phyloP scores from a whole-genome alignment of 129 eudicot genomes.

The Kitagawia praeruptora region DNA sequence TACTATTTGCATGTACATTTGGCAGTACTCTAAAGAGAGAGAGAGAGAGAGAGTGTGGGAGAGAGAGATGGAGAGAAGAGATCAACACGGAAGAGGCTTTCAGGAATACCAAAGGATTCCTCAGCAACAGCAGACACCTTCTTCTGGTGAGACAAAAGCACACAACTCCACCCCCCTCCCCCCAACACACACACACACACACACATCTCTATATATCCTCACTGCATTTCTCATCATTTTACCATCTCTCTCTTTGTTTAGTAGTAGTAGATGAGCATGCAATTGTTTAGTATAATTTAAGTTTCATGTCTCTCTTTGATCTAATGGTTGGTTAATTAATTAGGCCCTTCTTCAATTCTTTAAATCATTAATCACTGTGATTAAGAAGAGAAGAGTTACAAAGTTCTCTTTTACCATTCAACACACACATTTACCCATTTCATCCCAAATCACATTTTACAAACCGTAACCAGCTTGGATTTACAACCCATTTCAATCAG shows the following conservation, averaged over 20 bases:
- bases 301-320: not conserved
- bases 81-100: not conserved
- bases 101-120: not conserved
- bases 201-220: no score
- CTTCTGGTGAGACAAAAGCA: not conserved
- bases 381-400: not conserved
- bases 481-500: no score
- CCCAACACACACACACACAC: no score
- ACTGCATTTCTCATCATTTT: no score
- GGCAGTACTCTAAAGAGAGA: not conserved
- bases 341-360: not conserved
- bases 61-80: not conserved
- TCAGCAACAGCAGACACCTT: not conserved
- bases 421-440: no score
- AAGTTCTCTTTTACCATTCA: no score
- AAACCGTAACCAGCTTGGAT: no score
- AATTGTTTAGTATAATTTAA: not conserved
- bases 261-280: not conserved
- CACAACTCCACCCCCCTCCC: no score
- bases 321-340: not conserved
- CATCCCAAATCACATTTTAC: no score
- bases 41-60: not conserved
- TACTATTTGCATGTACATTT: not conserved
- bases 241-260: no score
- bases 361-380: no score